A percentile compares a stretch with the other conserved stretches of the same genome.
phyloP scores from a whole-genome alignment of 2,329 filamentous ascomycete genomes.

The Ceratocystis huliohia region DNA sequence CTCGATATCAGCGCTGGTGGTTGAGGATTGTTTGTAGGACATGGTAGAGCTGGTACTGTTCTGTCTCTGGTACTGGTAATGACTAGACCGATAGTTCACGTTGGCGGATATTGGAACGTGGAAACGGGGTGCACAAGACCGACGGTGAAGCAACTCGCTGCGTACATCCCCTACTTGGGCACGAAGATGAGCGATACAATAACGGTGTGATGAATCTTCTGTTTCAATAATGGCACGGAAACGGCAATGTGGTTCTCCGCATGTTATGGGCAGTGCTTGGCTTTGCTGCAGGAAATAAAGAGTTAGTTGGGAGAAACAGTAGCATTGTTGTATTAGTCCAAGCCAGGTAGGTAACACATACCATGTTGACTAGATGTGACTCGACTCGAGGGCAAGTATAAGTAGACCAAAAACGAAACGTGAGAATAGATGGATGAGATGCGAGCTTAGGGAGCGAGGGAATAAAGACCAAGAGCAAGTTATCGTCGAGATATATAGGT shows the following conservation, averaged over 20 bases:
- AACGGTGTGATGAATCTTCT: conserved; percentile 11
- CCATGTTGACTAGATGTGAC: background rate
- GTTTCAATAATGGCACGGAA: conserved; percentile 18
- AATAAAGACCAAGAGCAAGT: too few relatives aligned
- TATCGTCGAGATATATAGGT: too few relatives aligned
- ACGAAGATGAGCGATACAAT: conserved; percentile 17
- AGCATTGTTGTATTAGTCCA: background rate
- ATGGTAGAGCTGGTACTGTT: background rate
- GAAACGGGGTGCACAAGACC: background rate
- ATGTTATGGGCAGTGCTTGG: background rate
- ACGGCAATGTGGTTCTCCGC: conserved; percentile 5
- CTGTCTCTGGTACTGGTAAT: background rate
- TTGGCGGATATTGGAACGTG: background rate
- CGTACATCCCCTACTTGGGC: conserved; percentile 13
- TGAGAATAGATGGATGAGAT: too few relatives aligned
- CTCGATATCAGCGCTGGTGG: conserved; percentile 14
- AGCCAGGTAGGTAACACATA: background rate
- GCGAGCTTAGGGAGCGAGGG: too few relatives aligned
- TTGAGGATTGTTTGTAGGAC: background rate
- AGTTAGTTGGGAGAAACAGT: background rate
- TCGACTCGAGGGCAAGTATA: background rate
- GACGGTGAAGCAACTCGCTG: conserved; percentile 7
- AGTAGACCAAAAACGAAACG: background rate
- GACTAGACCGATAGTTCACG: background rate
- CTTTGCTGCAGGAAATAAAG: background rate